Conservation (phyloP, 345 rosid species). For the Balakata baccata region DNA sequence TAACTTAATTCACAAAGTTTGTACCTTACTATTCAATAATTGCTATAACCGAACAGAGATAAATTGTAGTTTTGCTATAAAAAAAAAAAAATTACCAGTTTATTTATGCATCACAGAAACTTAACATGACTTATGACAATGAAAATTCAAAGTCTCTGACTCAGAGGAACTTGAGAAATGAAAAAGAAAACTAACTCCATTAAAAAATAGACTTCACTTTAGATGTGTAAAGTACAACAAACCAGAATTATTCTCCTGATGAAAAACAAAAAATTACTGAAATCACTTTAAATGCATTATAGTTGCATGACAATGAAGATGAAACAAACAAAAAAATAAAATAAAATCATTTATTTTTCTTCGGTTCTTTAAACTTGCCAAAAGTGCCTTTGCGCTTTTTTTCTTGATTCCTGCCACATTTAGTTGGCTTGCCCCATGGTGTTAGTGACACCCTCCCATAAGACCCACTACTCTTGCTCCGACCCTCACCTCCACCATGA, state of each 20-base stretch:
- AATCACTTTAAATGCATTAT: background rate
- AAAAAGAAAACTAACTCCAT: too few relatives aligned
- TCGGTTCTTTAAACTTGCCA: background rate
- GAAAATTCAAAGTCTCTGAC: too few relatives aligned
- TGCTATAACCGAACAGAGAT: too few relatives aligned
- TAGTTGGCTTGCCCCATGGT: slow-evolving; percentile 92
- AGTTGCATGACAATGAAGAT: background rate
- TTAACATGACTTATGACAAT: too few relatives aligned
- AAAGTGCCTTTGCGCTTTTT: slow-evolving; percentile 1
- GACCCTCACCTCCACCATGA: slow-evolving; percentile 97
- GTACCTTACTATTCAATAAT: too few relatives aligned
- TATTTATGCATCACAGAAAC: too few relatives aligned
- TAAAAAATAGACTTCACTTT: background rate
- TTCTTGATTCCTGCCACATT: slow-evolving; percentile 43
- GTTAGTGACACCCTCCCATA: slow-evolving; percentile 59
- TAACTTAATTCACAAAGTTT: too few relatives aligned
- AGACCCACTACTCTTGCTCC: slow-evolving; percentile 78
- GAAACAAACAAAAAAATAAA: background rate
- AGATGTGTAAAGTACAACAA: background rate
- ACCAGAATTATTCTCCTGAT: background rate
- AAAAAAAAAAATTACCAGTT: too few relatives aligned
- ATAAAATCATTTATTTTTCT: slow-evolving; percentile 1
- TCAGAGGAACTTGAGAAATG: too few relatives aligned
- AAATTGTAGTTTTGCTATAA: too few relatives aligned
- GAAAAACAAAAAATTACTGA: background rate